Conservation (phyloP, 495 filamentous ascomycete genomes). For the Xylona heveae region DNA sequence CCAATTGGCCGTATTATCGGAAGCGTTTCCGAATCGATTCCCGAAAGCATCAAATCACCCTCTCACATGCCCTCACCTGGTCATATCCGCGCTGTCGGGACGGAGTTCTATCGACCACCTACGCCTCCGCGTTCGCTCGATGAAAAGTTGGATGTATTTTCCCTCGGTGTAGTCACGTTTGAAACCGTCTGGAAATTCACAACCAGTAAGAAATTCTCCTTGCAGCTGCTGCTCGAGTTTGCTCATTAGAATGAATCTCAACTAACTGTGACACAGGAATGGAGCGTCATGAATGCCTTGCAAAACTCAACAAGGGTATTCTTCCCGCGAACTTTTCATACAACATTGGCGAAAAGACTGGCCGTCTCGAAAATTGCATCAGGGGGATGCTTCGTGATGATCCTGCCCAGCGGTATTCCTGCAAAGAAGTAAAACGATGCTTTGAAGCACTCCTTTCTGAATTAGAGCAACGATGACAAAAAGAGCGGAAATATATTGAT, state of each 20-base stretch:
- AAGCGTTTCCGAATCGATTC: slow-evolving; percentile 13
- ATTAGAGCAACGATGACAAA: not conserved
- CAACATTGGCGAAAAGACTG: not conserved
- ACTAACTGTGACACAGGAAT: too few species aligned
- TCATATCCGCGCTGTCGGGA: slow-evolving; percentile 12
- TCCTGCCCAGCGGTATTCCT: not conserved
- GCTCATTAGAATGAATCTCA: not conserved
- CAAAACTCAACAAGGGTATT: not conserved
- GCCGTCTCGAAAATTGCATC: not conserved
- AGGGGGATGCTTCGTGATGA: not conserved
- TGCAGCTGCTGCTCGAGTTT: not conserved
- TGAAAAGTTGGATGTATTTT: slow-evolving; percentile 19
- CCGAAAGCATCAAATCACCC: not conserved
- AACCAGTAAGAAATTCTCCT: slow-evolving; percentile 7
- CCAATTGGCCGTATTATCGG: slow-evolving; percentile 11
- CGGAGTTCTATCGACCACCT: slow-evolving; percentile 16
- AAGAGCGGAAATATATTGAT: too few species aligned
- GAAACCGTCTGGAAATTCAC: slow-evolving; percentile 16
- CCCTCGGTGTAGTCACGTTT: slow-evolving; percentile 18
- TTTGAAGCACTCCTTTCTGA: not conserved
- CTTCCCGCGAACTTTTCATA: not conserved
- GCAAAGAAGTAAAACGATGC: not conserved
- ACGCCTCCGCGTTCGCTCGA: not conserved
- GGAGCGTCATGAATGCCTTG: not conserved
- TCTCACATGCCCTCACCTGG: not conserved